These are phyloP conservation scores for Vitis hybrid DNA, from an alignment of 177 flowering plant species.

Conservation along the genomic window DNA sequence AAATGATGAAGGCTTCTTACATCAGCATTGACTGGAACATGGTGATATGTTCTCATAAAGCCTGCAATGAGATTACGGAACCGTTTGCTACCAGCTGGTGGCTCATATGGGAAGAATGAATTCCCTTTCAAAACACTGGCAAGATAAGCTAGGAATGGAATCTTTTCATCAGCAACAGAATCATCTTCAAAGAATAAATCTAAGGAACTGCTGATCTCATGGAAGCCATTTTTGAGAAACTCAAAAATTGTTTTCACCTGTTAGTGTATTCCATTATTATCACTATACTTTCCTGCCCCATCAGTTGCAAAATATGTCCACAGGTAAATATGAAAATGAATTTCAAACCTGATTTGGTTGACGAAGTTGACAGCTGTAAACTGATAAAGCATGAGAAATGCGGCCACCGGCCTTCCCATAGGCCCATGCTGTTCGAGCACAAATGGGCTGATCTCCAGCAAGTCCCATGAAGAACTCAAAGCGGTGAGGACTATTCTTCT, in stretches of 20 bases:
- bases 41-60: constrained; percentile 88
- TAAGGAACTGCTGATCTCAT: constrained; percentile 83
- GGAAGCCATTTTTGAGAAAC: constrained; percentile 85
- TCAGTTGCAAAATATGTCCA: background rate
- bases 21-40: constrained; percentile 67
- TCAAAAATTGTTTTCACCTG: constrained; percentile 94
- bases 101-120: constrained; percentile 75
- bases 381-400: constrained; percentile 95
- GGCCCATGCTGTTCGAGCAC: constrained; percentile 99
- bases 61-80: constrained; percentile 81
- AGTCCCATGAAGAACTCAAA: constrained; percentile 99
- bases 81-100: constrained; percentile 83
- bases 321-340: background rate
- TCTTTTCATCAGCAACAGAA: constrained; percentile 98
- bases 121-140: constrained; percentile 66
- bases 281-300: background rate
- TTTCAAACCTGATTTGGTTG: constrained; percentile 78
- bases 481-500: constrained; percentile 89
- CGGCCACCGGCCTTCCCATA: constrained; percentile 91
- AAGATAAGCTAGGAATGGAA: constrained; percentile 92
- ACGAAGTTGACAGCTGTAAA: constrained; percentile 92
- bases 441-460: constrained; percentile 85
- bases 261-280: constrained; percentile 14
- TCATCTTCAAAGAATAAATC: constrained; percentile 93
- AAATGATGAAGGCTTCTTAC: constrained; percentile 42